Conservation (phyloP, 1,139 yeast species). For the Wickerhamomyces sp. region DNA sequence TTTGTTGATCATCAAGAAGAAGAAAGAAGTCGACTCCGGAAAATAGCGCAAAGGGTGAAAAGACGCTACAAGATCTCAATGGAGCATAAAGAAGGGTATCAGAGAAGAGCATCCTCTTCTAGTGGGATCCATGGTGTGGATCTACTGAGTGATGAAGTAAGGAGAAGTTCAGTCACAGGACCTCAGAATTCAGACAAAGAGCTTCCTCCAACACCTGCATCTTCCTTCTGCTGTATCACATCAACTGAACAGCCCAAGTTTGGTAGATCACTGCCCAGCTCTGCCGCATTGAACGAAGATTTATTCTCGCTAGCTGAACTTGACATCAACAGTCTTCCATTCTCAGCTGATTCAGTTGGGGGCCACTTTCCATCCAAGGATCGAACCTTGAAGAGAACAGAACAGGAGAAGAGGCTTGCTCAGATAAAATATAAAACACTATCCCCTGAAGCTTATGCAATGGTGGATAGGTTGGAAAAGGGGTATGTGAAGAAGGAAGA, state of each 20-base stretch:
- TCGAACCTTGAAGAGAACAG: conserved; percentile 2
- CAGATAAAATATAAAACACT: conserved; percentile 6
- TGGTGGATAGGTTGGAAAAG: conserved; percentile 20
- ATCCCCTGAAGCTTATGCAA: conserved; percentile 14
- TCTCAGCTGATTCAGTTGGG: conserved; percentile 21
- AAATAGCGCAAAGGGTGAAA: conserved; percentile 14
- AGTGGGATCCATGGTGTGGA: conserved; percentile 6
- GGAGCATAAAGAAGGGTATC: conserved; percentile 5
- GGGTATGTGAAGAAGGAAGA: conserved; percentile 18
- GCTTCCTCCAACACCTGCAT: conserved; percentile 1
- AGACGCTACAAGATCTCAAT: conserved; percentile 15
- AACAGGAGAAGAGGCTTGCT: conserved; percentile 2
- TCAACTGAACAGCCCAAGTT: no score
- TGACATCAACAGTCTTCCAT: conserved; percentile 13
- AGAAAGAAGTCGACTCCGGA: conserved; percentile 13
- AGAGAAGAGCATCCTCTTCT: background rate
- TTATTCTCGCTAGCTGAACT: background rate
- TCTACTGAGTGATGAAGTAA: conserved; percentile 6
- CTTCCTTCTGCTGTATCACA: background rate
- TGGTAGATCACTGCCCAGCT: no score
- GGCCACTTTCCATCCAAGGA: background rate
- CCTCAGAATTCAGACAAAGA: background rate
- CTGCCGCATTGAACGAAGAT: conserved; percentile 1
- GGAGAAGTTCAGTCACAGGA: background rate
- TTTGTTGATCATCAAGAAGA: conserved; percentile 18